Conservation (phyloP, 2,329 filamentous ascomycete genomes). For the Cryphonectria naterciae region DNA sequence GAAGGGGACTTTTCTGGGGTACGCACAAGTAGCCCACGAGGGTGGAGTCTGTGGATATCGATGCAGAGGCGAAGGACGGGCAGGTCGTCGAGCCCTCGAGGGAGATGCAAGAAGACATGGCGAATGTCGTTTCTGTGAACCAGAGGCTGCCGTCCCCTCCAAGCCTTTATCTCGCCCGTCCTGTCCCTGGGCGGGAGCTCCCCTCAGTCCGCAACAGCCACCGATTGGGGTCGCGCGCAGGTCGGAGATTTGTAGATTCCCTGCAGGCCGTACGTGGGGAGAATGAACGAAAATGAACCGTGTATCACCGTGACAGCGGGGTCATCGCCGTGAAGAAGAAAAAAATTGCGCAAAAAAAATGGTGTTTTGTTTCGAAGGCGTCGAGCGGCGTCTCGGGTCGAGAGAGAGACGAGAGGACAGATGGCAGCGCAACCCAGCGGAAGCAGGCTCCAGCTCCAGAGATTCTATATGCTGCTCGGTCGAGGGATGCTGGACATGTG, state of each 20-base stretch:
- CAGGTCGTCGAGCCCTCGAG: slow-evolving; percentile 64
- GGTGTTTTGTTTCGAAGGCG: neutral
- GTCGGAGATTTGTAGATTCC: neutral
- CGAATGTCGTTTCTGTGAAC: slow-evolving; percentile 38
- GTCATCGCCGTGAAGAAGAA: slow-evolving; percentile 32
- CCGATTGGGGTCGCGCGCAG: slow-evolving; percentile 4
- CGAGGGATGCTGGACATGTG: slow-evolving; percentile 24
- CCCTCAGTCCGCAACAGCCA: neutral
- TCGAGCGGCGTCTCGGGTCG: neutral
- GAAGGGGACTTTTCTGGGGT: neutral
- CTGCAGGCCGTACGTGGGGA: neutral
- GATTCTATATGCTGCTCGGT: slow-evolving; percentile 24
- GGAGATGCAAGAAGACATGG: slow-evolving; percentile 51
- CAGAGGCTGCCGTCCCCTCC: slow-evolving; percentile 14
- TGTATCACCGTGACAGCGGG: slow-evolving; percentile 25
- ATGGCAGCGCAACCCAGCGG: neutral
- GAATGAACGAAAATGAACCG: slow-evolving; percentile 8
- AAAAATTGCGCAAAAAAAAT: neutral
- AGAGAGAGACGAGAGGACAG: slow-evolving; percentile 8
- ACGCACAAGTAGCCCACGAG: slow-evolving; percentile 62
- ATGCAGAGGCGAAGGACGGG: slow-evolving; percentile 64
- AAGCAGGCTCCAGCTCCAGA: neutral
- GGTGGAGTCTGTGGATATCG: slow-evolving; percentile 60
- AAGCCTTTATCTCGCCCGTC: slow-evolving; percentile 19
- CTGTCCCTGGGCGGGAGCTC: slow-evolving; percentile 9